Evolutionary conservation across 176 grass and related monocot genomes (phyloP), one percentile per base, ranked within the genome.

Genomic region (Oryza punctata): DNA sequence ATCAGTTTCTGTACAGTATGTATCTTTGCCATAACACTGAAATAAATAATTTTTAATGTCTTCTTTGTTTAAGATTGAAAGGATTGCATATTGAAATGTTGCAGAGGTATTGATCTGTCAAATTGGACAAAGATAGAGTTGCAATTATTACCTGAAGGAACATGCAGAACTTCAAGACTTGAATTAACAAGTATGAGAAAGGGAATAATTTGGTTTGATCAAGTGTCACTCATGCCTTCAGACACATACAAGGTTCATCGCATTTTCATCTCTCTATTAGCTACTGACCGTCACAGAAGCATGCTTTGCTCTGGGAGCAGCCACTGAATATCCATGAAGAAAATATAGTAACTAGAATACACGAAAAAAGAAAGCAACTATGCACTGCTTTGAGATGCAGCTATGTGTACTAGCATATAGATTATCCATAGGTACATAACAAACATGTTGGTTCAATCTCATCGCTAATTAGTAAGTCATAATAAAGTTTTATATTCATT

Each of bases 221-320:
- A 90, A 87, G 88, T 90, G 59, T 87, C 88, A 10, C 83, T 90
- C 12, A 83, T 90, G 79, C 84, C 84, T 84, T 54, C 57, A 19
- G 84, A 90, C 16, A 90, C 88, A 73, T 90, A 90, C 45, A 91
- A 78, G 84, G 79, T 87, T 4, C 19, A 54, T 57, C 44, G 1
- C 24, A 4, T 52, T 87, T 82, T 57, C 18, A 21, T 57, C 15
- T 57, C n/a, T 6, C 16, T 57, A 57, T 2, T 57, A 18, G 18
- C 35, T 60, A 57, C 30, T 63, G 35, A 10, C 32, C n/a, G 7
- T 12, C 19, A 60, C 4, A 77, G 25, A 47, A 4, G 0, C 25
- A 64, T 40, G 24, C 15, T 78, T 57, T 57, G 5, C 16, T 21
- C 15, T 57, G 52, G 52, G 33, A 21, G n/a, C 44, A 0, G 3